These are phyloP conservation scores for Glaciozyma martinii DNA, from an alignment of 768 basidiomycete genomes.

Conservation along the genomic window DNA sequence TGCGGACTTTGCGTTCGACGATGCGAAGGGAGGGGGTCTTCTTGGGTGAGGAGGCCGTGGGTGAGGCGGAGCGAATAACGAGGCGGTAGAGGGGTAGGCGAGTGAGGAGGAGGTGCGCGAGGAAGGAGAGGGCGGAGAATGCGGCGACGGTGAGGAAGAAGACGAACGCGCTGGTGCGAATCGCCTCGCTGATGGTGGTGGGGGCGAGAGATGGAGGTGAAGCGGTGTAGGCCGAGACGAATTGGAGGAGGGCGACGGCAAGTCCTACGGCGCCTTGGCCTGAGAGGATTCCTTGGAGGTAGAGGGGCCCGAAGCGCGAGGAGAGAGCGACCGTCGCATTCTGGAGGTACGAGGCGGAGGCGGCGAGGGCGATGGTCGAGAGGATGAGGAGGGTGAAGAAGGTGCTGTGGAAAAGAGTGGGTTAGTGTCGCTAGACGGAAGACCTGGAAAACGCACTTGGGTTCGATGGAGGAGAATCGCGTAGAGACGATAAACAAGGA, in stretches of 20 bases:
- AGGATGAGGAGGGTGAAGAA: slow-evolving; percentile 27
- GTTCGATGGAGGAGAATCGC: slow-evolving; percentile 7
- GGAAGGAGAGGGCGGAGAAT: slow-evolving; percentile 27
- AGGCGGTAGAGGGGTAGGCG: slow-evolving; percentile 30
- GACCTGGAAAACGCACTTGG: neutral
- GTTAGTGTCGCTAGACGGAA: too few relatives aligned
- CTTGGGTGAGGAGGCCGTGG: neutral
- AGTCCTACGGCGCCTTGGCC: slow-evolving; percentile 33
- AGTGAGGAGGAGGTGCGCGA: slow-evolving; percentile 24
- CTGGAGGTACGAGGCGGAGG: slow-evolving; percentile 26
- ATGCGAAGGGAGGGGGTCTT: slow-evolving; percentile 4
- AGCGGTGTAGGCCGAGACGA: slow-evolving; percentile 24
- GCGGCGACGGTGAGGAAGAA: slow-evolving; percentile 34
- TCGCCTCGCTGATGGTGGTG: neutral
- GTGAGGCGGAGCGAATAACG: slow-evolving; percentile 15
- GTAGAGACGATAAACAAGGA: slow-evolving; percentile 23
- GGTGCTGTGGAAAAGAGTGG: neutral
- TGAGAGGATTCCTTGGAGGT: slow-evolving; percentile 31
- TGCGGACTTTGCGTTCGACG: slow-evolving; percentile 35
- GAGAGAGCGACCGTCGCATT: slow-evolving; percentile 29
- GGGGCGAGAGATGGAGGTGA: neutral
- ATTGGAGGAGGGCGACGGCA: slow-evolving; percentile 32
- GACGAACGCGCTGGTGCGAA: slow-evolving; percentile 32
- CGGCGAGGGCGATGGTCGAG: slow-evolving; percentile 23
- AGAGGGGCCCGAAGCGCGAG: slow-evolving; percentile 26